phyloP scores from a whole-genome alignment of 2,329 filamentous ascomycete genomes.

The Neonectria magnoliae region DNA sequence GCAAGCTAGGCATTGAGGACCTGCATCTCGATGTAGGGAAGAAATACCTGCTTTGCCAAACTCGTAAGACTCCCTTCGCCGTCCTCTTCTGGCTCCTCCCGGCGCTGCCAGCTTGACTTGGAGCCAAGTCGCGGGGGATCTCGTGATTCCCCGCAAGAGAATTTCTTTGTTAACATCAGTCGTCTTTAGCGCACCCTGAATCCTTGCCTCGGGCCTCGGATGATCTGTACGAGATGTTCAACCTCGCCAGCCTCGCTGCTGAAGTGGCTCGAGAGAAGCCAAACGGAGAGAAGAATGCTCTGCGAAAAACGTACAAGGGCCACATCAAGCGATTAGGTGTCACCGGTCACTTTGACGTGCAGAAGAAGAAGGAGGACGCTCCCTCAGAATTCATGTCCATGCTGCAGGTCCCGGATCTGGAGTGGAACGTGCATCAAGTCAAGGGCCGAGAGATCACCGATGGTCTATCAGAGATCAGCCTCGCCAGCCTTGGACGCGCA shows the following conservation, averaged over 20 bases:
- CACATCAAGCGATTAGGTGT: constrained; percentile 73
- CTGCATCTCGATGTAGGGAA: constrained; percentile 73
- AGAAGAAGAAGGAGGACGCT: constrained; percentile 63
- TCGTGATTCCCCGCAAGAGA: constrained; percentile 38
- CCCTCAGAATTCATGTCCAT: constrained; percentile 64
- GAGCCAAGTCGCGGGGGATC: constrained; percentile 33
- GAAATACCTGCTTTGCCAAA: constrained; percentile 74
- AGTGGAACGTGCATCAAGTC: constrained; percentile 65
- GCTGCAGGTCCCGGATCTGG: constrained; percentile 62
- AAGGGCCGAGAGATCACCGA: constrained; percentile 64
- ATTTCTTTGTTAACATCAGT: constrained; percentile 57
- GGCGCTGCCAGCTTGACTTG: constrained; percentile 39
- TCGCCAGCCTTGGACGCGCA: constrained; percentile 59
- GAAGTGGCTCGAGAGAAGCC: constrained; percentile 71
- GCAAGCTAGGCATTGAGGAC: constrained; percentile 70
- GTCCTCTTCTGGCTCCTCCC: constrained; percentile 44
- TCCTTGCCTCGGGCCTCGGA: constrained; percentile 60
- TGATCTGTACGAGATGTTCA: constrained; percentile 69
- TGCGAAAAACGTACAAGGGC: constrained; percentile 75
- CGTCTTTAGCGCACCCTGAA: constrained; percentile 59
- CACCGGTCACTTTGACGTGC: constrained; percentile 68
- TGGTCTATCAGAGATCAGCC: constrained; percentile 59
- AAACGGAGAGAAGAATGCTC: constrained; percentile 73
- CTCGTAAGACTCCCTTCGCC: constrained; percentile 69
- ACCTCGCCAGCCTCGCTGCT: constrained; percentile 64